phyloP scores from a whole-genome alignment of 192 early-diverging fungal species.

The Gryganskiella cystojenkinii region DNA sequence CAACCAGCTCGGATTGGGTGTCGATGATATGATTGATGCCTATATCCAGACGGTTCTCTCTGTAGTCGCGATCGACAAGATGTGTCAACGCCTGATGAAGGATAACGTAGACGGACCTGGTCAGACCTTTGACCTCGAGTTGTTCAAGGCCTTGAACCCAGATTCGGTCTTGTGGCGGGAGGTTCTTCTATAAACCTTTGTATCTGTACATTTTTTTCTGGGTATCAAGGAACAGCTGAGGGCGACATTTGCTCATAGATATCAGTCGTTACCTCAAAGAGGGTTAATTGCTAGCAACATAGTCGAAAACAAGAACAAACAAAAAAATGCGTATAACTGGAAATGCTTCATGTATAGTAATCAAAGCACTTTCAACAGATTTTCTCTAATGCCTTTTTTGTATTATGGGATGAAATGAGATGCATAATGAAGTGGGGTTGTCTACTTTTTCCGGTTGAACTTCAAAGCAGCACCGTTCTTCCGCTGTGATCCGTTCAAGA shows the following conservation, averaged over 20 bases:
- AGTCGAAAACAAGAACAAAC: too few relatives aligned
- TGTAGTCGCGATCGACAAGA: constrained; percentile 88
- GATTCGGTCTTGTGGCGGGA: constrained; percentile 69
- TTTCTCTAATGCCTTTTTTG: too few relatives aligned
- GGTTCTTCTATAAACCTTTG: constrained; percentile 39
- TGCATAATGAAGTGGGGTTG: too few relatives aligned
- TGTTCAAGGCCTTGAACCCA: constrained; percentile 70
- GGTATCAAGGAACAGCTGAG: too few relatives aligned
- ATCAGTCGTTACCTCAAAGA: too few relatives aligned
- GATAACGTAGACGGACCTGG: constrained; percentile 44
- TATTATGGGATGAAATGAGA: neutral
- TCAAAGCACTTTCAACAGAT: too few relatives aligned
- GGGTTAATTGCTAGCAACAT: too few relatives aligned
- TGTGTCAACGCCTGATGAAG: constrained; percentile 67
- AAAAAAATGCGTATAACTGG: too few relatives aligned
- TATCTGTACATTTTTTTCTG: too few relatives aligned
- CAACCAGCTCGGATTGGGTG: constrained; percentile 84
- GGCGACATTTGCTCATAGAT: too few relatives aligned
- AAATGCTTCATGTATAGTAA: too few relatives aligned
- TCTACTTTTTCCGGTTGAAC: constrained; percentile 37
- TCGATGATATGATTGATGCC: constrained; percentile 89
- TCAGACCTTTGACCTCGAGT: constrained; percentile 62
- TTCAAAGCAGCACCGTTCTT: constrained; percentile 19
- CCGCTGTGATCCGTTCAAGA: constrained; percentile 25
- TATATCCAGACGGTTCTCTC: constrained; percentile 89